Conservation (phyloP, 208 protist species). For the Leishmania turanica region DNA sequence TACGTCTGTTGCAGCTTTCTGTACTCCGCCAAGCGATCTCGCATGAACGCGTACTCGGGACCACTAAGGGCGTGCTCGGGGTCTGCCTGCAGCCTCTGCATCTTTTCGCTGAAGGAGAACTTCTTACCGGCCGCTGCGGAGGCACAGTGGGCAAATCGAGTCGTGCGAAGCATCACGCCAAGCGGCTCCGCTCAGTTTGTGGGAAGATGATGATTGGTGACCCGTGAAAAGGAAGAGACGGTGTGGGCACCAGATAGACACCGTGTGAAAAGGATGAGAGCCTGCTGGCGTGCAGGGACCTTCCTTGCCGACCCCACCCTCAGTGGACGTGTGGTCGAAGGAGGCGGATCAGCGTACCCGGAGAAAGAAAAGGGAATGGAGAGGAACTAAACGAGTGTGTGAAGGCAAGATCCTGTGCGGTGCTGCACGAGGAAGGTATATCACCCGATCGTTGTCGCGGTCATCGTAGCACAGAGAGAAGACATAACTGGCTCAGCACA, state of each 20-base stretch:
- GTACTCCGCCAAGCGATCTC: constrained; percentile 67
- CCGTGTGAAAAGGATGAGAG: neutral
- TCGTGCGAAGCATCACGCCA: constrained; percentile 13
- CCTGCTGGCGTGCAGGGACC: neutral
- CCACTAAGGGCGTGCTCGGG: constrained; percentile 37
- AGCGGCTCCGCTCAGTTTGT: neutral
- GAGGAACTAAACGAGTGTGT: neutral
- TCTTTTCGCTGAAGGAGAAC: constrained; percentile 35
- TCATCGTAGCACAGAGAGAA: neutral
- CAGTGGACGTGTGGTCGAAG: neutral
- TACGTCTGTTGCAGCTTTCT: constrained; percentile 69
- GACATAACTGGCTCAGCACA: neutral
- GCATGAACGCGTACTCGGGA: constrained; percentile 68
- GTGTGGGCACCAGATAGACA: neutral
- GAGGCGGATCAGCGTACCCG: neutral
- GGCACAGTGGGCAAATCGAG: constrained; percentile 12
- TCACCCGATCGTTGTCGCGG: neutral
- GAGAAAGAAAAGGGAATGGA: neutral
- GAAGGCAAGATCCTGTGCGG: too few species aligned
- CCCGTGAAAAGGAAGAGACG: neutral
- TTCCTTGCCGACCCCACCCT: neutral
- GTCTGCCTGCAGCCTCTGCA: constrained; percentile 29
- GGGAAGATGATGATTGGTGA: neutral
- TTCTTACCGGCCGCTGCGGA: constrained; percentile 12
- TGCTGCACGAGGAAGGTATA: neutral